A percentile compares a stretch with the other conserved stretches of the same genome.
phyloP scores from a whole-genome alignment of 129 eudicot genomes.

The Flaveria linearis region DNA sequence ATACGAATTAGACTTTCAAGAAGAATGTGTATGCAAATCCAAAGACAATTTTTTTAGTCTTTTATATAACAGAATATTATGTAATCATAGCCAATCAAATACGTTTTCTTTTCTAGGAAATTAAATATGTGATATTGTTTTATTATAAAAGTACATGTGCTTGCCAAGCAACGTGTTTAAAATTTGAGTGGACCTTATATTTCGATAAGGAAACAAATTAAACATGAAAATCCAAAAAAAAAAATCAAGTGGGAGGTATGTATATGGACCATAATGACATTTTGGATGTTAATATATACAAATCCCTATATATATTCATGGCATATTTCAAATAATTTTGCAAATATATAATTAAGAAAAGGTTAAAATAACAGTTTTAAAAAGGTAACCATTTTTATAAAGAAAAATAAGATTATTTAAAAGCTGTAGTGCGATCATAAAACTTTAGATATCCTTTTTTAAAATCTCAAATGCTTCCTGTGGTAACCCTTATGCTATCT shows the following conservation, averaged over 20 bases:
- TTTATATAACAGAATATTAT: background rate
- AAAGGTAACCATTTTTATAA: too few relatives aligned
- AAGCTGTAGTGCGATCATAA: too few relatives aligned
- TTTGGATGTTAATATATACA: background rate
- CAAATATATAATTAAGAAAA: too few relatives aligned
- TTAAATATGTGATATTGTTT: background rate
- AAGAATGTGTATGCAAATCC: background rate
- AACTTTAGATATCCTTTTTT: too few relatives aligned
- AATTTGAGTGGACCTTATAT: conserved; percentile 14
- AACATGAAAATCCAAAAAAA: background rate
- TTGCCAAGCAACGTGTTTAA: background rate
- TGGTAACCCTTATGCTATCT: too few relatives aligned
- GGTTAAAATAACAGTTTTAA: too few relatives aligned
- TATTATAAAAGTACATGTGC: background rate
- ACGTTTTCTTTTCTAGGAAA: background rate
- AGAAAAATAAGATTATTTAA: too few relatives aligned
- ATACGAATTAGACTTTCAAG: background rate
- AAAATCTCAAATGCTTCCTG: too few relatives aligned
- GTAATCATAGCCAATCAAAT: background rate
- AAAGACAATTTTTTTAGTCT: background rate
- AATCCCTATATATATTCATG: background rate
- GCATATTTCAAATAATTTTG: background rate
- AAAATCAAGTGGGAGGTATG: background rate
- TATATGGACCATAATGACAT: background rate
- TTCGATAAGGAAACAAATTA: background rate